Conservation (phyloP, 495 filamentous ascomycete species). For the Corynascus novoguineensis region DNA sequence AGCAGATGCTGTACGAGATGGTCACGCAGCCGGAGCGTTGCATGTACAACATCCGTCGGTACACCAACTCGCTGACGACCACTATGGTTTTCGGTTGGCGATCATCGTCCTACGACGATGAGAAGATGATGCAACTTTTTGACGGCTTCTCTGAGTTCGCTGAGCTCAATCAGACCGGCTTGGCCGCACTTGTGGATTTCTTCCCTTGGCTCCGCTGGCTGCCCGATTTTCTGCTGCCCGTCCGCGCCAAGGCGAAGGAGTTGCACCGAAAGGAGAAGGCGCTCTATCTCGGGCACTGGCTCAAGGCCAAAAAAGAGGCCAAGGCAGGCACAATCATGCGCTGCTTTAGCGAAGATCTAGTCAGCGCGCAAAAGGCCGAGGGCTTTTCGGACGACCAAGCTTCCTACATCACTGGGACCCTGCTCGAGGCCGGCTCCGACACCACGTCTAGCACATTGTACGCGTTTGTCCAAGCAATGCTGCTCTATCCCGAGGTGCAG, state of each 20-base stretch:
- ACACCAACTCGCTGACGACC: slow-evolving; percentile 50
- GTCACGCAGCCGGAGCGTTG: slow-evolving; percentile 35
- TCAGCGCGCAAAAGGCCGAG: slow-evolving; percentile 33
- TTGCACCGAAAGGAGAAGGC: slow-evolving; percentile 28
- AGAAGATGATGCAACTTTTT: slow-evolving; percentile 49
- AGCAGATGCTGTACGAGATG: slow-evolving; percentile 44
- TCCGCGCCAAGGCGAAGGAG: slow-evolving; percentile 26
- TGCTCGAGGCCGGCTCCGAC: slow-evolving; percentile 56
- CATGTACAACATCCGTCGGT: slow-evolving; percentile 49
- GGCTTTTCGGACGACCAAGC: slow-evolving; percentile 39
- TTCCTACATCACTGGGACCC: slow-evolving; percentile 43
- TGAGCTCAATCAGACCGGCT: slow-evolving; percentile 39
- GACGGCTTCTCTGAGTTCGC: slow-evolving; percentile 48
- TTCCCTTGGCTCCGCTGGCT: slow-evolving; percentile 40
- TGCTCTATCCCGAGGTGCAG: slow-evolving; percentile 45
- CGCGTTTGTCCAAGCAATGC: slow-evolving; percentile 57
- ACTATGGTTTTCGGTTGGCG: slow-evolving; percentile 54
- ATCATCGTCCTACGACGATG: slow-evolving; percentile 43
- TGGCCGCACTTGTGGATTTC: slow-evolving; percentile 37
- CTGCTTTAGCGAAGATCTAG: slow-evolving; percentile 39
- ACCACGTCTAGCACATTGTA: slow-evolving; percentile 48
- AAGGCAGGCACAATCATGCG: slow-evolving; percentile 30
- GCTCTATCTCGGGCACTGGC: slow-evolving; percentile 31
- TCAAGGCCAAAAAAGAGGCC: slow-evolving; percentile 30
- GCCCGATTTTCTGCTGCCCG: slow-evolving; percentile 38